phyloP scores from a whole-genome alignment of 2,329 filamentous ascomycete species.

The Exophiala dermatitidis region DNA sequence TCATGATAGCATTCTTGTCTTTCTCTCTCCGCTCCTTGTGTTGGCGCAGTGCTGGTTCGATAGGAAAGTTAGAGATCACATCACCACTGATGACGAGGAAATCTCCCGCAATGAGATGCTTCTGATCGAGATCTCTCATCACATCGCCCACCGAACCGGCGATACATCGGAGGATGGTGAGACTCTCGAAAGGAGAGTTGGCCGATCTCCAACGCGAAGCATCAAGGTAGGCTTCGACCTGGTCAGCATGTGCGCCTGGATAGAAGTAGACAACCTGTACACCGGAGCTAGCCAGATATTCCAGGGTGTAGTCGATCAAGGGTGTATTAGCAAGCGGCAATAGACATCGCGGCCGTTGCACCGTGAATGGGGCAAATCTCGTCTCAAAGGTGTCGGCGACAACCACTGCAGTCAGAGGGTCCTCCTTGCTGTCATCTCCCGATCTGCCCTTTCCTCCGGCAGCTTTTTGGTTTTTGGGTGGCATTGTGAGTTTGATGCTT shows the following conservation, averaged over 20 bases:
- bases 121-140: slow-evolving; percentile 84
- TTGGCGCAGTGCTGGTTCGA: slow-evolving; percentile 69
- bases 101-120: slow-evolving; percentile 77
- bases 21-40: slow-evolving; percentile 73
- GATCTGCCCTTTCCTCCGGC: slow-evolving; percentile 34
- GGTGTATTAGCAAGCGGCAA: slow-evolving; percentile 88
- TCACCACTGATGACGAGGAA: slow-evolving; percentile 92
- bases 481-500: slow-evolving; percentile 14
- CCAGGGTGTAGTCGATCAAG: slow-evolving; percentile 93
- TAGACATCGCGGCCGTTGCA: slow-evolving; percentile 87
- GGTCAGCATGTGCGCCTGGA: slow-evolving; percentile 76
- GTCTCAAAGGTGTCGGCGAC: slow-evolving; percentile 94
- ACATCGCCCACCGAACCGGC: slow-evolving; percentile 87
- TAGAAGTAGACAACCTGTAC: slow-evolving; percentile 94
- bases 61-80: slow-evolving; percentile 77
- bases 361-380: slow-evolving; percentile 78
- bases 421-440: slow-evolving; percentile 53
- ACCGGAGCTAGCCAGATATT: slow-evolving; percentile 89
- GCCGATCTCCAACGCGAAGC: slow-evolving; percentile 65
- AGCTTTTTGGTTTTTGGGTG: slow-evolving; percentile 29
- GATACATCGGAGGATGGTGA: slow-evolving; percentile 81
- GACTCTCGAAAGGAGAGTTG: slow-evolving; percentile 70
- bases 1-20: slow-evolving; percentile 97
- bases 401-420: slow-evolving; percentile 63
- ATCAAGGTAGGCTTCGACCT: slow-evolving; percentile 80